Evolutionary conservation across 495 filamentous ascomycete genomes (phyloP).

Genomic region (Jackrogersella multiformis): DNA sequence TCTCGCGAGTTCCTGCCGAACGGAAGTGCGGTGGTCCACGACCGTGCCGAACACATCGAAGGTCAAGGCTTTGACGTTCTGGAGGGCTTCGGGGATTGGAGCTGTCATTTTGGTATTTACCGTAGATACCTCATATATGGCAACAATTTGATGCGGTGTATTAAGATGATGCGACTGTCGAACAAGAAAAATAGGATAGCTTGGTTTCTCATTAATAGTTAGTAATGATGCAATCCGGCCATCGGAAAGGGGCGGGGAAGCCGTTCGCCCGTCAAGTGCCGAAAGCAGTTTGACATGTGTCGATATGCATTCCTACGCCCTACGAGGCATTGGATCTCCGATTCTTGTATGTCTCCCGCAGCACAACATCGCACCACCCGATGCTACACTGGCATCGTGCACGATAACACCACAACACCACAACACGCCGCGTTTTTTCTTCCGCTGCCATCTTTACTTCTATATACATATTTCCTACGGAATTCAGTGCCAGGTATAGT

Average conservation of each 20-base stretch:
- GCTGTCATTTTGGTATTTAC: slow-evolving; percentile 19
- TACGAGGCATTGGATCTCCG: not conserved
- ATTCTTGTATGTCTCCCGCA: not conserved
- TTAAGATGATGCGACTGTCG: not conserved
- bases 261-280: slow-evolving; percentile 3
- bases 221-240: slow-evolving; percentile 21
- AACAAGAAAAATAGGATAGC: not conserved
- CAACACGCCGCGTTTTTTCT: no score
- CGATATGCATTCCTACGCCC: not conserved
- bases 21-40: slow-evolving; percentile 74
- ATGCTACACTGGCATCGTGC: no score
- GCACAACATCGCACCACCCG: not conserved
- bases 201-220: not conserved
- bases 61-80: slow-evolving; percentile 56
- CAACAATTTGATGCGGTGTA: not conserved
- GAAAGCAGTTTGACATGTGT: slow-evolving; percentile 9
- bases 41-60: slow-evolving; percentile 79
- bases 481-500: no score
- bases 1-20: slow-evolving; percentile 64
- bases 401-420: no score
- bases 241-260: slow-evolving; percentile 26
- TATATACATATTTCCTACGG: no score
- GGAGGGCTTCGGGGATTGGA: slow-evolving; percentile 24
- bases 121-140: not conserved
- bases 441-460: no score